phyloP scores from a whole-genome alignment of 306 rosid genomes.

The Arachis hypogaea region DNA sequence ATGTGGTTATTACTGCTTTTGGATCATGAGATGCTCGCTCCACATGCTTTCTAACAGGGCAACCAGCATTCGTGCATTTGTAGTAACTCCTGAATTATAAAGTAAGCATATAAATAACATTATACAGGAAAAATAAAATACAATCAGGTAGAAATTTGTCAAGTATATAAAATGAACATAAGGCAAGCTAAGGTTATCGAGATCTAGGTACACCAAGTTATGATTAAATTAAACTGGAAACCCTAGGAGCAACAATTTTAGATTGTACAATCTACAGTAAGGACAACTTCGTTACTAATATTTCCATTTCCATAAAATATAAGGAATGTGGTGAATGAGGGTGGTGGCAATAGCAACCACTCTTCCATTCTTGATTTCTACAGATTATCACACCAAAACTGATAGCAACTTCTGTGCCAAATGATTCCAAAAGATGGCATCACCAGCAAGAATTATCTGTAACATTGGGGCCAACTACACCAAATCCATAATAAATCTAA shows the following conservation, averaged over 20 bases:
- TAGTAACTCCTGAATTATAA: slow-evolving; percentile 85
- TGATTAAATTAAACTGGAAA: slow-evolving; percentile 20
- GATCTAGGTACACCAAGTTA: not conserved
- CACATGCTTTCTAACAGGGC: slow-evolving; percentile 97
- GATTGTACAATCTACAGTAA: not conserved
- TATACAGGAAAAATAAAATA: slow-evolving; percentile 13
- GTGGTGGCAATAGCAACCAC: not conserved
- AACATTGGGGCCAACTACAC: not conserved
- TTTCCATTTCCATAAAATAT: not conserved
- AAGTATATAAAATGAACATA: slow-evolving; percentile 10
- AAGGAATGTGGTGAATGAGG: not conserved
- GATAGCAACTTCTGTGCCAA: not conserved
- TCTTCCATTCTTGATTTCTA: not conserved
- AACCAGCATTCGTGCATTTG: slow-evolving; percentile 93
- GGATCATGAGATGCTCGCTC: slow-evolving; percentile 99
- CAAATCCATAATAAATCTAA: slow-evolving; percentile 28
- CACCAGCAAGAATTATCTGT: not conserved
- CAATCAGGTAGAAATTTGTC: slow-evolving; percentile 8
- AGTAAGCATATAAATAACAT: slow-evolving; percentile 39
- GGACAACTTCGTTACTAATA: slow-evolving; percentile 6
- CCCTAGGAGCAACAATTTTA: slow-evolving; percentile 14
- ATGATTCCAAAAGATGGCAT: slow-evolving; percentile 7
- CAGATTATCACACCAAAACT: not conserved
- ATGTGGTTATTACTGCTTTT: slow-evolving; percentile 96
- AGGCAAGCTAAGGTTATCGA: slow-evolving; percentile 24